phyloP scores from a whole-genome alignment of 1,139 yeast species.

The Taphrina flavorubra region DNA sequence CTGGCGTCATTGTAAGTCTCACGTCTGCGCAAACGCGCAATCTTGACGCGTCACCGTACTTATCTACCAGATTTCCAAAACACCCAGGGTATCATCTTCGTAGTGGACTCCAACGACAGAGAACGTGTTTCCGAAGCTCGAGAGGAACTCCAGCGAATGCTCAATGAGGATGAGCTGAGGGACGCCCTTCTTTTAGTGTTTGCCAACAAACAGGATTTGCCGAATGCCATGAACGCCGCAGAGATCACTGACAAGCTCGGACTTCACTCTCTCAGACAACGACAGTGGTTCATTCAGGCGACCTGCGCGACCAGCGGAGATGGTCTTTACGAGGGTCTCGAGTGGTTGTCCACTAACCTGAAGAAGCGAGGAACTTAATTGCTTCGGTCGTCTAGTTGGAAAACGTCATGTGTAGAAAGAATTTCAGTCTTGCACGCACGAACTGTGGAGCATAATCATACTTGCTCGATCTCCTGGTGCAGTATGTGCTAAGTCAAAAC shows the following conservation, averaged over 20 bases:
- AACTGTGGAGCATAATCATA: conserved; percentile 13
- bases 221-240: conserved; percentile 94
- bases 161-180: conserved; percentile 90
- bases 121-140: conserved; percentile 93
- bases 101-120: conserved; percentile 91
- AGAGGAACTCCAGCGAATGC: conserved; percentile 91
- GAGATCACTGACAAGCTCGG: conserved; percentile 93
- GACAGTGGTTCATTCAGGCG: conserved; percentile 95
- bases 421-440: conserved; percentile 48
- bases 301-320: conserved; percentile 95
- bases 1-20: conserved; percentile 73
- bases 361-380: conserved; percentile 36
- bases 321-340: conserved; percentile 87
- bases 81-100: conserved; percentile 92
- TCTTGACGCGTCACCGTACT: background rate
- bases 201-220: conserved; percentile 93
- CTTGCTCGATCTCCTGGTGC: background rate
- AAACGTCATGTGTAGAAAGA: conserved; percentile 13
- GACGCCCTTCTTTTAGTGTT: conserved; percentile 86
- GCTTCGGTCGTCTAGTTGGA: background rate
- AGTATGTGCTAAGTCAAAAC: background rate
- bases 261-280: conserved; percentile 87
- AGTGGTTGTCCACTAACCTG: conserved; percentile 86
- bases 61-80: conserved; percentile 55
- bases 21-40: background rate